Conservation (phyloP, 257 asterid genomes). For the Nicotiana tabacum region DNA sequence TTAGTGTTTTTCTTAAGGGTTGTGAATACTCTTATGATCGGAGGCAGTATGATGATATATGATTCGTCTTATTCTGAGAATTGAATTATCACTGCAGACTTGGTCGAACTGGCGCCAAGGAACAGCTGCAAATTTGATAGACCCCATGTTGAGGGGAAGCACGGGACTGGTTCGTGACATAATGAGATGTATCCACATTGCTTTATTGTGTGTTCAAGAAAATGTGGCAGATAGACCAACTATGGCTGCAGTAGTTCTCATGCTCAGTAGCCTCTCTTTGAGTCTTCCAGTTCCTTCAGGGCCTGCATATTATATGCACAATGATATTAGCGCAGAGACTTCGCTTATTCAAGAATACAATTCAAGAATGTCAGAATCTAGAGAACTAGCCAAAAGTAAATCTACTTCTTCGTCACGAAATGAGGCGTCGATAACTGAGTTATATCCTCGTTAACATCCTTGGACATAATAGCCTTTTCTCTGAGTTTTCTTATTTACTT, state of each 20-base stretch:
- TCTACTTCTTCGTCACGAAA: background rate
- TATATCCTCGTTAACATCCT: constrained; percentile 3
- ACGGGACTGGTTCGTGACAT: constrained; percentile 14
- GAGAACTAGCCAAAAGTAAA: background rate
- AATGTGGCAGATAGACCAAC: constrained; percentile 23
- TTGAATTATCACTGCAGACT: constrained; percentile 4
- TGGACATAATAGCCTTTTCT: background rate
- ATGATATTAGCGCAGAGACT: background rate
- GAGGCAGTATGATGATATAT: background rate
- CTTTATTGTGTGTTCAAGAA: constrained; percentile 33
- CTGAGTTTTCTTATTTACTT: too few species aligned
- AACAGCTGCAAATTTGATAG: constrained; percentile 11
- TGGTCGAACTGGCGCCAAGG: constrained; percentile 26
- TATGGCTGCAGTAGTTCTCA: constrained; percentile 25
- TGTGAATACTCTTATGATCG: background rate
- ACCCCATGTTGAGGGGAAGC: background rate
- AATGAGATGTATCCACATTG: constrained; percentile 22
- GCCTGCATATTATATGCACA: constrained; percentile 16
- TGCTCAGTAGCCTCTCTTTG: constrained; percentile 22
- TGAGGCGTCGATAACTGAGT: constrained; percentile 3
- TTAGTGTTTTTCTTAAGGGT: too few species aligned
- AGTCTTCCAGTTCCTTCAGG: constrained; percentile 15
- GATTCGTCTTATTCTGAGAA: background rate
- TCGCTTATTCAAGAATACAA: background rate
- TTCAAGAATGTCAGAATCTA: background rate